Conservation (phyloP, 805 yeast genomes). For the Hanseniaspora lindneri region DNA sequence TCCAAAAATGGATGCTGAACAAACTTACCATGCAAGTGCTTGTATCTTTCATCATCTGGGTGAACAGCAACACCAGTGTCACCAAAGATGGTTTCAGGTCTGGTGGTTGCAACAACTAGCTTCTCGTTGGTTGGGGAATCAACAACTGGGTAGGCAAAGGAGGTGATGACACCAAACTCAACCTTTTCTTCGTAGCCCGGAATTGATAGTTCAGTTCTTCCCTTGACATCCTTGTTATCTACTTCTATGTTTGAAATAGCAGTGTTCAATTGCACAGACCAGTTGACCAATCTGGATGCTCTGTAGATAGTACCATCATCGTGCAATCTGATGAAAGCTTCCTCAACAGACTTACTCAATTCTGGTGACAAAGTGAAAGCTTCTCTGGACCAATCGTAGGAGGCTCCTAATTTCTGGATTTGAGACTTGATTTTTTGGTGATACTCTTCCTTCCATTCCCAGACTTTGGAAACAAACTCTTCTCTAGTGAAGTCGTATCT, state of each 20-base stretch:
- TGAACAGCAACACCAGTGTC: slow-evolving; percentile 97
- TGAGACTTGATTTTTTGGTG: slow-evolving; percentile 76
- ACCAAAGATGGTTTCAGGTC: slow-evolving; percentile 97
- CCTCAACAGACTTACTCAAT: slow-evolving; percentile 67
- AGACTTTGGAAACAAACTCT: slow-evolving; percentile 70
- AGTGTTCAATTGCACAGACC: slow-evolving; percentile 91
- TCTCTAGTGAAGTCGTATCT: slow-evolving; percentile 95
- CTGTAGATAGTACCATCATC: slow-evolving; percentile 94
- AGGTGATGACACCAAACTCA: slow-evolving; percentile 95
- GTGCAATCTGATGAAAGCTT: slow-evolving; percentile 81
- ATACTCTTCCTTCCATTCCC: slow-evolving; percentile 98
- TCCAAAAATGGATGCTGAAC: slow-evolving; percentile 83
- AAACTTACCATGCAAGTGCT: slow-evolving; percentile 86
- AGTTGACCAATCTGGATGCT: slow-evolving; percentile 83
- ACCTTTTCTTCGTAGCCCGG: slow-evolving; percentile 85
- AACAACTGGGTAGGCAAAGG: slow-evolving; percentile 82
- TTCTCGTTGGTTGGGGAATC: slow-evolving; percentile 58
- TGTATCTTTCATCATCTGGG: slow-evolving; percentile 87
- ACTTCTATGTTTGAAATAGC: slow-evolving; percentile 95
- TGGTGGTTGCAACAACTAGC: slow-evolving; percentile 88
- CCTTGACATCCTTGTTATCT: slow-evolving; percentile 78
- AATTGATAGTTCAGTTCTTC: slow-evolving; percentile 66
- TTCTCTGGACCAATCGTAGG: slow-evolving; percentile 92
- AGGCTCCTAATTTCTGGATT: slow-evolving; percentile 80
- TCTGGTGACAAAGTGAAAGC: slow-evolving; percentile 82